Conservation (phyloP, 2,329 filamentous ascomycete species). For the Kalmusia sp. region DNA sequence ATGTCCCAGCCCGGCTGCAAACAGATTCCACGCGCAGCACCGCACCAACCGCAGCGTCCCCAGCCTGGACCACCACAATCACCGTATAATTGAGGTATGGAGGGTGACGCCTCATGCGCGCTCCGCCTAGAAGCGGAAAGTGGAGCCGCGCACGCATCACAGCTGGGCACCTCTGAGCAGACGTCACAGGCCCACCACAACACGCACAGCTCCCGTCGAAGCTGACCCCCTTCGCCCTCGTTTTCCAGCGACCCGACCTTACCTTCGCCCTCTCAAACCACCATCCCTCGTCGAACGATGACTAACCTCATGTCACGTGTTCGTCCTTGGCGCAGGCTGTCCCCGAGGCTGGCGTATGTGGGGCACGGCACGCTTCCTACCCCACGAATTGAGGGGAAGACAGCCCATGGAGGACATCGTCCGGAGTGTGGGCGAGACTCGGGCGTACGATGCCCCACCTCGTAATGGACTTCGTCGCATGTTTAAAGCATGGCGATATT, state of each 20-base stretch:
- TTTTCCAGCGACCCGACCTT: no score
- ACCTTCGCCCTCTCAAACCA: not conserved
- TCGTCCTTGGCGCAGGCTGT: not conserved
- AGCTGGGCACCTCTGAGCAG: not conserved
- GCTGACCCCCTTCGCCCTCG: no score
- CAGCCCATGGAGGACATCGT: not conserved
- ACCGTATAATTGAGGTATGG: not conserved
- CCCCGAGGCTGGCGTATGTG: slow-evolving; percentile 3
- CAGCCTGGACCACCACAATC: not conserved
- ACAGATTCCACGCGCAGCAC: not conserved
- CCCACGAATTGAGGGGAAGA: slow-evolving; percentile 9
- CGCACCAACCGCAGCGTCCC: not conserved
- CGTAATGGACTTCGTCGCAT: not conserved
- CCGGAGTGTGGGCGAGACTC: not conserved
- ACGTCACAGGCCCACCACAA: slow-evolving; percentile 8
- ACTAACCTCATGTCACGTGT: not conserved
- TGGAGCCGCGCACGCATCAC: slow-evolving; percentile 5
- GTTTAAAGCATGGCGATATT: slow-evolving; percentile 12
- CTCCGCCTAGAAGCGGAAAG: slow-evolving; percentile 3
- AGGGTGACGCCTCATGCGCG: not conserved
- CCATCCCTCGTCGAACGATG: not conserved
- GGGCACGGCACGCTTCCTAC: slow-evolving; percentile 4
- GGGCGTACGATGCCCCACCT: slow-evolving; percentile 25
- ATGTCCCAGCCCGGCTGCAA: no score
- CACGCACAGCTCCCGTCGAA: not conserved